phyloP scores from a whole-genome alignment of 2,329 filamentous ascomycete genomes.

The Alternaria infectoria region DNA sequence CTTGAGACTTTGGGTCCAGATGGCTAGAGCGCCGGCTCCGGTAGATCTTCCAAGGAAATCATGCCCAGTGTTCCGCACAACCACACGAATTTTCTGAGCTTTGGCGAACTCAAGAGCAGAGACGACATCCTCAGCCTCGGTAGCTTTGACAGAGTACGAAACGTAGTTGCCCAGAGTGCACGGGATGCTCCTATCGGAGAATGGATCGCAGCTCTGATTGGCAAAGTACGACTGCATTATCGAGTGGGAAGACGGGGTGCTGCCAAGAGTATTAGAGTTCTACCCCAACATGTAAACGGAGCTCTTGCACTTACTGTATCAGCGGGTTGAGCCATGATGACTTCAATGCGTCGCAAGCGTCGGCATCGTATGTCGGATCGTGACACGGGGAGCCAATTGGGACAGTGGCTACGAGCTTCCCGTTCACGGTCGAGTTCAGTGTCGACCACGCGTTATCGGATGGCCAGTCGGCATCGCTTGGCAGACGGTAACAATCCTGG shows the following conservation, averaged over 20 bases:
- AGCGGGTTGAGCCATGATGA: conserved; percentile 22
- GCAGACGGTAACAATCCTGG: conserved; percentile 21
- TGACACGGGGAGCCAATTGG: conserved; percentile 50
- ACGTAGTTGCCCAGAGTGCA: conserved; percentile 34
- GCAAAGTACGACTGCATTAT: conserved; percentile 16
- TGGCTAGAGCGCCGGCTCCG: conserved; percentile 33
- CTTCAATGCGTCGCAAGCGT: conserved; percentile 19
- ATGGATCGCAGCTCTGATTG: conserved; percentile 25
- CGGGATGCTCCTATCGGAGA: conserved; percentile 4
- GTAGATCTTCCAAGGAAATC: conserved; percentile 40
- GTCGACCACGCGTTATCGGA: conserved; percentile 37
- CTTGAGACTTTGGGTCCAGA: conserved; percentile 43
- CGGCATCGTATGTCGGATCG: conserved; percentile 26
- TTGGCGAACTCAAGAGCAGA: conserved; percentile 32
- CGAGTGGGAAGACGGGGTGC: conserved; percentile 12
- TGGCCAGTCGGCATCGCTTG: conserved; percentile 48
- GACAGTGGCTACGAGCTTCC: conserved; percentile 48
- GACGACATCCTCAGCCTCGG: neutral
- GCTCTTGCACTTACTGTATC: conserved; percentile 23
- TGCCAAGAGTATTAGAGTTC: conserved; percentile 2
- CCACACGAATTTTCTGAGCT: conserved; percentile 33
- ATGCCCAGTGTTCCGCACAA: conserved; percentile 26
- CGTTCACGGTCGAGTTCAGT: conserved; percentile 48
- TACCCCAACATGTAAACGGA: neutral
- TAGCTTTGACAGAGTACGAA: conserved; percentile 45